Percentiles rank a stretch among this genome's conserved stretches.
Evolutionary conservation across 768 basidiomycete species (phyloP).

Genomic region (Tulasnella sp.): DNA sequence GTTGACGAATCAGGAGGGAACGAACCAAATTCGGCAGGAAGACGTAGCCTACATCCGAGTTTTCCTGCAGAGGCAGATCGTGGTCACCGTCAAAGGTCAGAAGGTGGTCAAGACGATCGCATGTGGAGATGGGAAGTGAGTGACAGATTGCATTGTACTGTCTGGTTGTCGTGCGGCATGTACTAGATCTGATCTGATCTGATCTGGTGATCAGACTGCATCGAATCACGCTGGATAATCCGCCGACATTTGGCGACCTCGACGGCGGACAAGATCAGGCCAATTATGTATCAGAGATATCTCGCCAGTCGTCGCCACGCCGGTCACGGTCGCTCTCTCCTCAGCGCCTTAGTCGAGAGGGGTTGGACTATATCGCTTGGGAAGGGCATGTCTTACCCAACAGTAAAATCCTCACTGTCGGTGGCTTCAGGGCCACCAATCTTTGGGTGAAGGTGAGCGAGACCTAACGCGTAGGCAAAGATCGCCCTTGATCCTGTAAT

Average conservation of each 20-base stretch:
- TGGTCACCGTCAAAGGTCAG: conserved; percentile 14
- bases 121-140: conserved; percentile 15
- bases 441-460: conserved; percentile 13
- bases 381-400: conserved; percentile 15
- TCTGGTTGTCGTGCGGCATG: neutral
- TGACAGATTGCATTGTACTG: too few relatives aligned
- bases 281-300: too few relatives aligned
- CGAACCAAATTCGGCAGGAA: neutral
- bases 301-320: too few relatives aligned
- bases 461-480: too few relatives aligned
- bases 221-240: conserved; percentile 2
- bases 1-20: too few relatives aligned
- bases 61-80: conserved; percentile 14
- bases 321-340: too few relatives aligned
- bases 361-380: conserved; percentile 12
- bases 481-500: neutral
- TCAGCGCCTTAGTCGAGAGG: neutral
- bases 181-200: too few relatives aligned
- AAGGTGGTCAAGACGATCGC: conserved; percentile 15
- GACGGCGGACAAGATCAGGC: neutral
- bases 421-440: conserved; percentile 15
- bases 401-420: conserved; percentile 3
- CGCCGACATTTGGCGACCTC: conserved; percentile 2
- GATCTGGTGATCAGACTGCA: neutral
- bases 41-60: conserved; percentile 6